phyloP scores from a whole-genome alignment of 768 basidiomycete species.

The Solioccasus polychromus region DNA sequence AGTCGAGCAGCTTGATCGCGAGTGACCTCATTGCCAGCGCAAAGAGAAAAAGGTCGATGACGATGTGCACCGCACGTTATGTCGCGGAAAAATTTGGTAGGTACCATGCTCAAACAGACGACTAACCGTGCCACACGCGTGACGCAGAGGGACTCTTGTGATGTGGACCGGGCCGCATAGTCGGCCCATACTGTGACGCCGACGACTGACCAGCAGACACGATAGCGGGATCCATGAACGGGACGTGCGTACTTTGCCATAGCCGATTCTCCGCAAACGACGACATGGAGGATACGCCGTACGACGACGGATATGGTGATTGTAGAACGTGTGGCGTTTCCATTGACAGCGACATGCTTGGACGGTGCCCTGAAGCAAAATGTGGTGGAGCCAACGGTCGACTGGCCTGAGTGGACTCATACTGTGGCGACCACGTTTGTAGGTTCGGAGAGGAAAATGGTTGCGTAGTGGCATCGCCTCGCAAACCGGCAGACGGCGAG shows the following conservation, averaged over 20 bases:
- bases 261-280: constrained; percentile 10
- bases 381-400: constrained; percentile 6
- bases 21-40: too few relatives aligned
- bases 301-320: constrained; percentile 10
- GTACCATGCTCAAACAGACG: too few relatives aligned
- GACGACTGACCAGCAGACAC: constrained; percentile 10
- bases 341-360: constrained; percentile 14
- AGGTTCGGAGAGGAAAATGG: constrained; percentile 12
- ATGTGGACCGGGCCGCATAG: constrained; percentile 17
- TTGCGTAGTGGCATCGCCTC: constrained; percentile 11
- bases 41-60: too few relatives aligned
- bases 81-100: too few relatives aligned
- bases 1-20: too few relatives aligned
- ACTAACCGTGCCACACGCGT: constrained; percentile 26
- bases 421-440: constrained; percentile 23
- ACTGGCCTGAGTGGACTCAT: constrained; percentile 21
- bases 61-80: too few relatives aligned
- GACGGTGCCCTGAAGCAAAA: constrained; percentile 17
- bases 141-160: constrained; percentile 18
- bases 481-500: constrained; percentile 9
- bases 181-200: too few relatives aligned
- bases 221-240: constrained; percentile 24
- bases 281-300: constrained; percentile 1
- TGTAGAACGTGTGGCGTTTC: constrained; percentile 12
- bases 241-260: constrained; percentile 5